Evolutionary conservation across 331 rosid species (phyloP).

Genomic region (Telfairia occidentalis): DNA sequence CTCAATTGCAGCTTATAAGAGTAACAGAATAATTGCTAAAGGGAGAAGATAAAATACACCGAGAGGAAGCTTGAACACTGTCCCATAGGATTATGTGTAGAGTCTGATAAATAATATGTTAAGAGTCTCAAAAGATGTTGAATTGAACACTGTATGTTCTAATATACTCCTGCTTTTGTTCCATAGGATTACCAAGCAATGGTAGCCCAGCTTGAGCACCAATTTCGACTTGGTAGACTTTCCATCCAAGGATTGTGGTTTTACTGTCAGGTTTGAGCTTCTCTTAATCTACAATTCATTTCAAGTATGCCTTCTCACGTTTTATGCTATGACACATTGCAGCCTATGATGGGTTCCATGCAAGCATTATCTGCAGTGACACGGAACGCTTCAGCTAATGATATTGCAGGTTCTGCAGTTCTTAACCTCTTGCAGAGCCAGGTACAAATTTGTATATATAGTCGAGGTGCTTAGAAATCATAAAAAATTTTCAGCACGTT

Average conservation of each 20-base stretch:
- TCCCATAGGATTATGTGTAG: not conserved
- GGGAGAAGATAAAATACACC: not conserved
- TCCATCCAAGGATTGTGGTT: slow-evolving; percentile 98
- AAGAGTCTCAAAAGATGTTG: not conserved
- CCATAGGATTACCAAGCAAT: slow-evolving; percentile 87
- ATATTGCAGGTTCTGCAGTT: slow-evolving; percentile 81
- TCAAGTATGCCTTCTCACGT: slow-evolving; percentile 18
- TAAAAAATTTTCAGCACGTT: not conserved
- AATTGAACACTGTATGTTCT: not conserved
- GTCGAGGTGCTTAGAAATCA: not conserved
- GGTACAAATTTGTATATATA: slow-evolving; percentile 31
- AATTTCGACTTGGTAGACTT: slow-evolving; percentile 83
- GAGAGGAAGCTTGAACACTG: not conserved
- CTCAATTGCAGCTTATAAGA: not conserved
- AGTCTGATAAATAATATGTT: not conserved
- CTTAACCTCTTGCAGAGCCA: slow-evolving; percentile 92
- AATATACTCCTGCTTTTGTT: slow-evolving; percentile 9
- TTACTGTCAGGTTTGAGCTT: slow-evolving; percentile 75
- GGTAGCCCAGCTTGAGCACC: slow-evolving; percentile 99
- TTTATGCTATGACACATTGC: slow-evolving; percentile 22
- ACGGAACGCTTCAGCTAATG: slow-evolving; percentile 62
- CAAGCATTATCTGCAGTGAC: slow-evolving; percentile 64
- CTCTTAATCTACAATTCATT: slow-evolving; percentile 16
- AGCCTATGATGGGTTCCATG: slow-evolving; percentile 96
- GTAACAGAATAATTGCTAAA: not conserved